Evolutionary conservation across 805 yeast species (phyloP), one percentile per base, ranked within the genome.

Genomic region (Ogataea naganishii): DNA sequence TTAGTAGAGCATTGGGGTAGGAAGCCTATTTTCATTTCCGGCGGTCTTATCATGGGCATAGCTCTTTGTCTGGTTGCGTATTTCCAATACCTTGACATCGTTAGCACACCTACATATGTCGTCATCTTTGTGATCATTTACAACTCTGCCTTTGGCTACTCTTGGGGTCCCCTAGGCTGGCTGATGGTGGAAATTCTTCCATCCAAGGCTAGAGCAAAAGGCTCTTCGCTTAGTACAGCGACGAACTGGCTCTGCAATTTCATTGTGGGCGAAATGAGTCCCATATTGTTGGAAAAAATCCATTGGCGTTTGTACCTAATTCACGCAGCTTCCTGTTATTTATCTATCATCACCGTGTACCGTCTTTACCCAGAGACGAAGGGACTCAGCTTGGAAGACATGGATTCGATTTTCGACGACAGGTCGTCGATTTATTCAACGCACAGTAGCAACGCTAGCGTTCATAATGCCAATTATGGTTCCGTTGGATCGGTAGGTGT

Each of bases 131-230:
- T 86, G 12, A 69, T 86, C 31, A 56, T 83, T 11, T 83, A 77
- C 60, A 86, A 84, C 47, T 82, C 94, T 2, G 75, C 76, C 4
- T 86, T 86, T 57, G 96, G 95, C 12, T 75, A 74, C 46, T 77
- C 89, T 32, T 88, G 95, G 94, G 96, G 96, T 7, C 95, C 95
- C 4, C 76, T 86, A 32, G 94, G 94, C 9, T 85, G 96, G 96
- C 56, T 80, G 24, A 75, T 80, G 52, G 84, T 88, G 42, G 95
- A 84, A 56, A 84, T 88, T 28, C 68, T 86, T 32, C 96, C 96
- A 0, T 69, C 82, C 38, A 65, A 78, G 13, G 84, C 85, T 8
- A 69, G 96, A 31, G 84, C 95, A 4, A 81, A 85, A 44, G 95
- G 95, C 35, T 94, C 95, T 0, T 83, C 94, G 2, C 60, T 84